Evolutionary conservation across 352 stramenopile genomes (phyloP), one percentile per base, ranked within the genome.

Genomic region (Phytopythium aichiense): DNA sequence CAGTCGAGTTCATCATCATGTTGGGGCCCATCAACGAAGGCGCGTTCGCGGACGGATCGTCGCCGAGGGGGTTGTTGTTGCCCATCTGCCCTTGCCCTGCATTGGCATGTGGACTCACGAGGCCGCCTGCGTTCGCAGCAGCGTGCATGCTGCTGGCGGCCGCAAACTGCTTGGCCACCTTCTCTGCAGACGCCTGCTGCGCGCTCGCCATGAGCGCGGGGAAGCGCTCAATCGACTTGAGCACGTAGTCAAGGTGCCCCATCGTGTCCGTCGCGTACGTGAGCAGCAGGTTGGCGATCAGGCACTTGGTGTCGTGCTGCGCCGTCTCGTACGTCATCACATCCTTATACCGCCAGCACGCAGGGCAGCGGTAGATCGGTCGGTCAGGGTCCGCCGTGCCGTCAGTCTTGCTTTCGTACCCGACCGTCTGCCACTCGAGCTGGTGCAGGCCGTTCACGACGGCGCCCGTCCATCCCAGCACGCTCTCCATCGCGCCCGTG

Each of bases 301-400:
- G 49, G 42, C 85, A 94, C 72, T 92, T 92, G 25, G 76, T 84
- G 56, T 94, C 85, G 66, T 94, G 85, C 42, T 92, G 81, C 8
- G 84, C 82, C 22, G 79, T 88, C 23, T 94, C 83, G 56, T 89
- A 92, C 15, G 85, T 92, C 79, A 94, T 90, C 50, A 86, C 74
- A 55, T 91, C 81, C 61, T 94, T 92, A 75, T 92, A 92, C 46
- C 83, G 72, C 83, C 83, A 92, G 65, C 85, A 94, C 0, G 85
- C 81, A 2, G 85, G 85, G 57, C 85, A 94, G 0, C 85, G 85
- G 46, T 92, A 94, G 53, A 94, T 92, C 12, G 83, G 79, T 33
- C 83, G 76, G 40, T 94, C 83, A 0, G 77, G 75, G 48, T 94
- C 83, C 1, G 82, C 74, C 11, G 72, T 81, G 16, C 83, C 85